Base-by-base conservation (phyloP, 306 rosid species). In the Lathyrus oleraceus region DNA sequence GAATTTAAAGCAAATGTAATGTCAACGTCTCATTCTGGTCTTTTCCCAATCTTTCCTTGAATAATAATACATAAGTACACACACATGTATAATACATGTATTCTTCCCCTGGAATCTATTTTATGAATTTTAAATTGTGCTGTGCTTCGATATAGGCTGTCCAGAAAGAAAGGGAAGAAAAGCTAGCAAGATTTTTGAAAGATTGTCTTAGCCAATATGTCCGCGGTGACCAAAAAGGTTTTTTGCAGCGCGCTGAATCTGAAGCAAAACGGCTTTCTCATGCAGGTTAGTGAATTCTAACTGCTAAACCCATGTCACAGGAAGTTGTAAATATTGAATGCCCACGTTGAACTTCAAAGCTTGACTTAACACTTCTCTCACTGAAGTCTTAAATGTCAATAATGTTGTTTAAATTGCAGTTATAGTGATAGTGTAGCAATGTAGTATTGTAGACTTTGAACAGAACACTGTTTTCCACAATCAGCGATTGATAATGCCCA, bases 121-220 rank as follows among this genome's bases (percentile, higher is more conserved):
- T 61, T 10, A 16, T 48, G 42, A 12, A 68, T 14, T 32, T 20
- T 27, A 43, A 62, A 42, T n/a, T 42, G 23, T 45, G 67, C 40
- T 67, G 21, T 62, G 71, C 19, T 40, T 76, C 76, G 61, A 52
- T 69, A 63, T 74, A 94, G 97, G 91, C 81, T 54, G 87, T 91
- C 62, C 96, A 91, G 65, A 88, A 57, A 81, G 99, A 94, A 79
- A 87, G 99, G 81, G 99, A 91, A 69, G 99, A 94, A 80, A 88
- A 79, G 81, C 84, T 94, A 63, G 92, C 92, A 28, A 83, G 86
- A 54, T 54, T 51, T 15, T 84, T 94, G 54, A 86, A 73, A 63
- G 87, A 65, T 61, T 82, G 83, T 72, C 95, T 94, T 12, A 67
- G 77, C 67, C 96, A 78, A 74, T 91, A 87, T 69, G 95, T 86